These are phyloP conservation scores for Calycina herbarum DNA, from an alignment of 2,329 filamentous ascomycete genomes.

Conservation along the genomic window DNA sequence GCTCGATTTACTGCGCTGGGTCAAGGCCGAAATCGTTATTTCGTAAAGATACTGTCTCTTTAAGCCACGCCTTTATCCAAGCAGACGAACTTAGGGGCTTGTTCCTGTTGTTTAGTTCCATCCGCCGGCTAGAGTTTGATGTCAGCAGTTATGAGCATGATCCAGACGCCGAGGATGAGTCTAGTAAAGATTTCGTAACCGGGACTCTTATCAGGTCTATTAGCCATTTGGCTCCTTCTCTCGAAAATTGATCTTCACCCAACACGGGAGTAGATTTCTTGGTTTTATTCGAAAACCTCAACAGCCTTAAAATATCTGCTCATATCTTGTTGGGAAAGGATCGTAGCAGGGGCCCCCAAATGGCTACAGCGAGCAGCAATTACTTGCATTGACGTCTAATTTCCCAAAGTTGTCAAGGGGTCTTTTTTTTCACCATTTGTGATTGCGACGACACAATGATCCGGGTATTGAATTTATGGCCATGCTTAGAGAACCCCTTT, in stretches of 20 bases:
- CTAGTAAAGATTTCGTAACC: neutral
- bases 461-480: neutral
- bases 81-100: neutral
- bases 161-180: neutral
- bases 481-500: neutral
- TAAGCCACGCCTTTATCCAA: neutral
- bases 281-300: neutral
- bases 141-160: too few species aligned
- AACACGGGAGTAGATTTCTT: neutral
- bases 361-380: too few species aligned
- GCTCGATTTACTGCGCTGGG: neutral
- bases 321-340: neutral
- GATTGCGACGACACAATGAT: neutral
- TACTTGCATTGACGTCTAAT: too few species aligned
- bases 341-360: neutral
- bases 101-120: neutral
- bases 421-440: neutral
- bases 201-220: neutral
- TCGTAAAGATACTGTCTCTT: neutral
- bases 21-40: too few species aligned
- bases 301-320: neutral
- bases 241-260: neutral
- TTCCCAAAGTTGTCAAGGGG: neutral
- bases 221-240: neutral
- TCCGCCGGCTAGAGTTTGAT: neutral